phyloP scores from a whole-genome alignment of 768 basidiomycete genomes.

The Trametes meyenii region DNA sequence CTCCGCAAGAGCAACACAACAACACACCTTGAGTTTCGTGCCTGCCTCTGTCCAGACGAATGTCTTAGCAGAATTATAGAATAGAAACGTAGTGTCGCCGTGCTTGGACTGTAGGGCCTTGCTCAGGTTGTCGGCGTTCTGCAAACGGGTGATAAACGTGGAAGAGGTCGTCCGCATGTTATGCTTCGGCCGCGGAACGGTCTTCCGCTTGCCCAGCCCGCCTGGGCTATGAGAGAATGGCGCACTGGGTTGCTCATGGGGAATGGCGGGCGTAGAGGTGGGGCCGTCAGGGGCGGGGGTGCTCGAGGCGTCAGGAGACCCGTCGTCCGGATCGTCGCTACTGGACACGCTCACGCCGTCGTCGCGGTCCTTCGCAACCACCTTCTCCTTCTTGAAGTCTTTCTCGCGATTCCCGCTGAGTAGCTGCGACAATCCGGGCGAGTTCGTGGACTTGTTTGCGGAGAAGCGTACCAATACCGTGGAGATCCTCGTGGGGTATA shows the following conservation, averaged over 20 bases:
- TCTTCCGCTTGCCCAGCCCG: constrained; percentile 62
- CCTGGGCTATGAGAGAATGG: constrained; percentile 61
- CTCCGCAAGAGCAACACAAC: not conserved
- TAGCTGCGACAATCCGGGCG: constrained; percentile 68
- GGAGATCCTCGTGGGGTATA: constrained; percentile 65
- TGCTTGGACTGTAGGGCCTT: constrained; percentile 74
- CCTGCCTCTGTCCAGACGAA: constrained; percentile 88
- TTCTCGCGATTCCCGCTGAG: constrained; percentile 69
- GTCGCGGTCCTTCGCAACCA: constrained; percentile 29
- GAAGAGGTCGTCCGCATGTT: constrained; percentile 91
- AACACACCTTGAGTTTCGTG: constrained; percentile 76
- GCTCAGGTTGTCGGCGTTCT: constrained; percentile 75
- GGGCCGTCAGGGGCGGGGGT: constrained; percentile 31
- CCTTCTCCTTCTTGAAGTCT: constrained; percentile 40
- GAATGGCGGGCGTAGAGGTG: constrained; percentile 41
- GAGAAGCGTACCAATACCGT: constrained; percentile 66
- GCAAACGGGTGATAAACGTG: constrained; percentile 87
- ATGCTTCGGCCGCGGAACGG: constrained; percentile 76
- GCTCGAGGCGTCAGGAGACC: constrained; percentile 37
- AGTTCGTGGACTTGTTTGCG: constrained; percentile 50
- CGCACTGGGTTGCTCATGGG: constrained; percentile 50
- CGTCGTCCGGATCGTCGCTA: constrained; percentile 76
- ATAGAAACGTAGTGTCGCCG: constrained; percentile 84
- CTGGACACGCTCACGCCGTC: constrained; percentile 82
- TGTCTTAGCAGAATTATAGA: constrained; percentile 85